Conservation (phyloP, 1,284 basidiomycete species). For the Anthracocystis setariae region DNA sequence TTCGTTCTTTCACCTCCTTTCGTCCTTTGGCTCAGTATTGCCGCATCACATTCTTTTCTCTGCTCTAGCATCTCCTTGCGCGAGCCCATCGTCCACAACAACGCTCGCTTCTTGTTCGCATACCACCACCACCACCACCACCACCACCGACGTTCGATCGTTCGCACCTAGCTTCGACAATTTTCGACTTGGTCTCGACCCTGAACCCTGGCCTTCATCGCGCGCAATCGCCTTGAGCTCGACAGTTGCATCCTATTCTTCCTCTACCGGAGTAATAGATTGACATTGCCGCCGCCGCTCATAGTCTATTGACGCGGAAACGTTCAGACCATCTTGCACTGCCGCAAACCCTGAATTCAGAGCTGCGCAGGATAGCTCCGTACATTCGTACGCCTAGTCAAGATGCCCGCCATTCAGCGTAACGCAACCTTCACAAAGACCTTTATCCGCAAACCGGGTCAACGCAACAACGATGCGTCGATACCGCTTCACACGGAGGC, state of each 20-base stretch:
- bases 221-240: too few species aligned
- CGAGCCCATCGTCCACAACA: background rate
- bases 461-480: conserved; percentile 47
- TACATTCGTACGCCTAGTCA: conserved; percentile 1
- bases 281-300: too few species aligned
- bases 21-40: background rate
- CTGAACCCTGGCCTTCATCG: too few species aligned
- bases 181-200: too few species aligned
- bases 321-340: background rate
- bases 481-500: conserved; percentile 61
- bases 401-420: conserved; percentile 39
- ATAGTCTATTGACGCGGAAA: background rate
- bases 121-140: too few species aligned
- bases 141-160: too few species aligned
- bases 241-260: too few species aligned
- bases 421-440: conserved; percentile 57
- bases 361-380: background rate
- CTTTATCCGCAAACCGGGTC: conserved; percentile 61
- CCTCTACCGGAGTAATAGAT: too few species aligned
- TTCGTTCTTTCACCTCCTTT: background rate
- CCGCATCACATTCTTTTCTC: conserved; percentile 5
- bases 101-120: background rate
- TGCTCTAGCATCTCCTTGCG: background rate
- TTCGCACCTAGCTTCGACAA: too few species aligned
- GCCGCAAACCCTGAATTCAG: background rate